These are phyloP conservation scores for Cucurbita ficifolia DNA, from an alignment of 306 rosid species.

Conservation along the genomic window DNA sequence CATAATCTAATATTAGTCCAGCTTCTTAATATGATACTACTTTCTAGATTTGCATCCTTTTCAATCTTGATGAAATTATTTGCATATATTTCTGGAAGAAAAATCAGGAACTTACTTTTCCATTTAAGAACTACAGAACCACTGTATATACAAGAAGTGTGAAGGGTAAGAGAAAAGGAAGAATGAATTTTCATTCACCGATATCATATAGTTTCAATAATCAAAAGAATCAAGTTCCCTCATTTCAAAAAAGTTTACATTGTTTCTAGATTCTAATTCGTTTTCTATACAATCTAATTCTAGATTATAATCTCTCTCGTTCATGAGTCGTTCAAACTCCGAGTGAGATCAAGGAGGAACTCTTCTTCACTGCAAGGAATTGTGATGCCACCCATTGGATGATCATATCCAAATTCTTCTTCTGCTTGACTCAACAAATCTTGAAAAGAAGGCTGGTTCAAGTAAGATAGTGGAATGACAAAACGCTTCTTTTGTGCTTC, in stretches of 20 bases:
- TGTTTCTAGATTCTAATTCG: not conserved
- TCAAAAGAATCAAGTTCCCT: not conserved
- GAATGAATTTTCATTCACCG: not conserved
- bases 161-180: not conserved
- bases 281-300: not conserved
- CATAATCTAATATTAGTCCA: not conserved
- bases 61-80: not conserved
- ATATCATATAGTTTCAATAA: not conserved
- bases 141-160: not conserved
- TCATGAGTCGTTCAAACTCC: not conserved
- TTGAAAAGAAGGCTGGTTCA: not conserved
- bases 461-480: not conserved
- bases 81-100: not conserved
- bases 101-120: not conserved
- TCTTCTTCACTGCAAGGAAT: not conserved
- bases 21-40: not conserved
- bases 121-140: no score
- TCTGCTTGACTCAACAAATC: not conserved
- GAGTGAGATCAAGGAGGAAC: not conserved
- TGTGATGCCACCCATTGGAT: not conserved
- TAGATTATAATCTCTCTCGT: not conserved
- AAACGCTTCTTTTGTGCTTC: not conserved
- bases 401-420: not conserved
- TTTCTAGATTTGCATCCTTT: not conserved
- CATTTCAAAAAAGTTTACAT: not conserved